A percentile compares a stretch with the other conserved stretches of the same genome.
phyloP scores from a whole-genome alignment of 768 basidiomycete genomes.

The Fibroporia radiculosa region DNA sequence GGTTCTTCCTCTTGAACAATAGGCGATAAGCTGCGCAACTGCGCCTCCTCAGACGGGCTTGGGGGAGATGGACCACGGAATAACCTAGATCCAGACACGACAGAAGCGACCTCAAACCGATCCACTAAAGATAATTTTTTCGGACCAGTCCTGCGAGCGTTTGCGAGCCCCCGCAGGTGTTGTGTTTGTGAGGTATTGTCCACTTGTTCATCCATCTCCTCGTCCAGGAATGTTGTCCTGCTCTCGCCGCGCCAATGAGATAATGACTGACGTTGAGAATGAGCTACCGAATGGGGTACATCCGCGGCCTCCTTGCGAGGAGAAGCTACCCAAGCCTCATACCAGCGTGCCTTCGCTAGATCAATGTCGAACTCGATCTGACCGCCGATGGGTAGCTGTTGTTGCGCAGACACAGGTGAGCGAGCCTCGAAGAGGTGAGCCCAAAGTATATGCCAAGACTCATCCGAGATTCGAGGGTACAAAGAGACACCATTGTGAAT shows the following conservation, averaged over 20 bases:
- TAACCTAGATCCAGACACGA: slow-evolving; percentile 22
- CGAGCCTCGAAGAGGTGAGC: slow-evolving; percentile 45
- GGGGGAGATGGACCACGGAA: slow-evolving; percentile 22
- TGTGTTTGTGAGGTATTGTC: slow-evolving; percentile 23
- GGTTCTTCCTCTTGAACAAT: slow-evolving; percentile 58
- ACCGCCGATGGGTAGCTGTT: slow-evolving; percentile 57
- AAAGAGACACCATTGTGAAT: slow-evolving; percentile 45
- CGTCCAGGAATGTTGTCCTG: slow-evolving; percentile 37
- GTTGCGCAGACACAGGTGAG: slow-evolving; percentile 21
- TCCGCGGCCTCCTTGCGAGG: slow-evolving; percentile 35
- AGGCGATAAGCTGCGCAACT: slow-evolving; percentile 42
- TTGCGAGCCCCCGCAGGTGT: slow-evolving; percentile 22
- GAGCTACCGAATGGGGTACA: slow-evolving; percentile 28
- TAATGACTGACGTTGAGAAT: slow-evolving; percentile 29
- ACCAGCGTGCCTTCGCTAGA: slow-evolving; percentile 69
- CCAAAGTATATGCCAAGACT: slow-evolving; percentile 72
- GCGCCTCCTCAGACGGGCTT: slow-evolving; percentile 10
- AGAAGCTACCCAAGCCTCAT: slow-evolving; percentile 57
- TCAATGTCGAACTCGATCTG: slow-evolving; percentile 88
- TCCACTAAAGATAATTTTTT: slow-evolving; percentile 65
- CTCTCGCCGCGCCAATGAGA: slow-evolving; percentile 51
- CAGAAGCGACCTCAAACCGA: slow-evolving; percentile 41
- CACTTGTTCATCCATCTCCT: slow-evolving; percentile 29
- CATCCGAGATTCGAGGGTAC: slow-evolving; percentile 71
- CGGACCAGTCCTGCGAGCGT: slow-evolving; percentile 44